Percentiles rank a stretch among this genome's conserved stretches.
phyloP scores from a whole-genome alignment of 768 basidiomycete genomes.

The Boletellus ananiceps region DNA sequence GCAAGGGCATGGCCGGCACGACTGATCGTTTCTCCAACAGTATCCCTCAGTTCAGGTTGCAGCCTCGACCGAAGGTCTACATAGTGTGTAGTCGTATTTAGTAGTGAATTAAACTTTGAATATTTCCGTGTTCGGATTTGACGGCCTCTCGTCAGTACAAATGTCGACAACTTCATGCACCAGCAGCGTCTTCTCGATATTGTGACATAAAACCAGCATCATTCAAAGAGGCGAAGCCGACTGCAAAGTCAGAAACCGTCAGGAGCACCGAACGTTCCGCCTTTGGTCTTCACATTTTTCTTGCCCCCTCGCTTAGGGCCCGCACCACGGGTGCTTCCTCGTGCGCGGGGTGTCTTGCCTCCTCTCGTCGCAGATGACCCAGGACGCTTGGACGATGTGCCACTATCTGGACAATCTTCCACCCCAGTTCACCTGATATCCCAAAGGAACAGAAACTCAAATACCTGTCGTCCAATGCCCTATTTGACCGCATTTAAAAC shows the following conservation, averaged over 20 bases:
- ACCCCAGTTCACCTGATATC: background rate
- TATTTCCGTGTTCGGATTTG: too few species aligned
- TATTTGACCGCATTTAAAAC: conserved; percentile 53
- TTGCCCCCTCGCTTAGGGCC: conserved; percentile 25
- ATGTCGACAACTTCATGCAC: too few species aligned
- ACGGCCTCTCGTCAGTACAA: too few species aligned
- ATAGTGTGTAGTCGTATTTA: too few species aligned
- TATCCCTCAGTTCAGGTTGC: too few species aligned
- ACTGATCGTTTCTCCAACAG: too few species aligned
- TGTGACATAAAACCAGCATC: too few species aligned
- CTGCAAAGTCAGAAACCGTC: conserved; percentile 22
- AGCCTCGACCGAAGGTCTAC: too few species aligned
- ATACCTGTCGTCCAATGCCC: conserved; percentile 63
- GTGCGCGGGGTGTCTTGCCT: conserved; percentile 21
- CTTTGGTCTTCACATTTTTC: conserved; percentile 29
- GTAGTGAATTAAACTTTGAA: too few species aligned
- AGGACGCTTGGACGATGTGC: conserved; percentile 26
- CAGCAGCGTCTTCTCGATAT: too few species aligned
- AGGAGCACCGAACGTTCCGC: conserved; percentile 32
- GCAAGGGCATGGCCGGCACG: too few species aligned
- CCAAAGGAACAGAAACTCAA: background rate
- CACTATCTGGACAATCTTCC: conserved; percentile 25
- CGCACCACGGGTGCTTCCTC: conserved; percentile 18
- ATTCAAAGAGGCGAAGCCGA: too few species aligned
- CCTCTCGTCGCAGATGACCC: conserved; percentile 24